phyloP scores from a whole-genome alignment of 495 filamentous ascomycete species.

The Cenococcum geophilum region DNA sequence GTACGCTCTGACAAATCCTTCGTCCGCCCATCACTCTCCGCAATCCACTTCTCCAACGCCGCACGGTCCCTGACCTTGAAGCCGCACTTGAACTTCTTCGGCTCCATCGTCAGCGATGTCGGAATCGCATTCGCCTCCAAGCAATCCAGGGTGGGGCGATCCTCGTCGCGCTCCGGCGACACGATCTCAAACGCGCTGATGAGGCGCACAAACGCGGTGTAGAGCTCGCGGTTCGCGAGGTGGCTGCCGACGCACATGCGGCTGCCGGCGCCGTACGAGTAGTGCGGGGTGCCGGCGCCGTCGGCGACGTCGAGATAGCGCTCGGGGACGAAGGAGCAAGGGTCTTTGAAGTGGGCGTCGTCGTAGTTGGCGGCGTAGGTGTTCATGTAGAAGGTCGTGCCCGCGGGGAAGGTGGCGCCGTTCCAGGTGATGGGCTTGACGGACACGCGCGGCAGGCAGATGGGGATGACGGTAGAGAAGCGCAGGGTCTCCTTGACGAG shows the following conservation, averaged over 20 bases:
- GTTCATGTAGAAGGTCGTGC: slow-evolving; percentile 66
- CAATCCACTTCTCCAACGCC: slow-evolving; percentile 47
- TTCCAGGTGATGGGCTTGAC: slow-evolving; percentile 60
- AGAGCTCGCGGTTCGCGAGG: slow-evolving; percentile 28
- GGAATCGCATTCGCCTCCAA: slow-evolving; percentile 58
- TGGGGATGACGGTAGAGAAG: slow-evolving; percentile 69
- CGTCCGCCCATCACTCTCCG: slow-evolving; percentile 49
- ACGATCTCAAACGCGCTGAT: slow-evolving; percentile 59
- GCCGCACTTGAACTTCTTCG: slow-evolving; percentile 57
- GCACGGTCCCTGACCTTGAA: slow-evolving; percentile 45
- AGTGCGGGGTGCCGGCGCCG: slow-evolving; percentile 59
- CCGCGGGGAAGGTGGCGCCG: slow-evolving; percentile 53
- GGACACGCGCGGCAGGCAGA: slow-evolving; percentile 59
- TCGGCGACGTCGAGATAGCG: slow-evolving; percentile 56
- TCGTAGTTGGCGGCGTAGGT: slow-evolving; percentile 68
- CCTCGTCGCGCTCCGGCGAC: slow-evolving; percentile 45
- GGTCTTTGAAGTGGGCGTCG: slow-evolving; percentile 55
- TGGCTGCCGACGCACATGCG: slow-evolving; percentile 30
- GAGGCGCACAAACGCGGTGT: slow-evolving; percentile 59
- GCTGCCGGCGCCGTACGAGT: slow-evolving; percentile 55
- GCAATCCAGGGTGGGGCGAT: slow-evolving; percentile 53
- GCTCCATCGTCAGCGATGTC: slow-evolving; percentile 63
- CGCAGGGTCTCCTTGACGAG: slow-evolving; percentile 64
- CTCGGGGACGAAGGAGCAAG: slow-evolving; percentile 55
- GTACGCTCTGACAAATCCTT: slow-evolving; percentile 41